phyloP scores from a whole-genome alignment of 257 asterid species.

The Penstemon eatonii region DNA sequence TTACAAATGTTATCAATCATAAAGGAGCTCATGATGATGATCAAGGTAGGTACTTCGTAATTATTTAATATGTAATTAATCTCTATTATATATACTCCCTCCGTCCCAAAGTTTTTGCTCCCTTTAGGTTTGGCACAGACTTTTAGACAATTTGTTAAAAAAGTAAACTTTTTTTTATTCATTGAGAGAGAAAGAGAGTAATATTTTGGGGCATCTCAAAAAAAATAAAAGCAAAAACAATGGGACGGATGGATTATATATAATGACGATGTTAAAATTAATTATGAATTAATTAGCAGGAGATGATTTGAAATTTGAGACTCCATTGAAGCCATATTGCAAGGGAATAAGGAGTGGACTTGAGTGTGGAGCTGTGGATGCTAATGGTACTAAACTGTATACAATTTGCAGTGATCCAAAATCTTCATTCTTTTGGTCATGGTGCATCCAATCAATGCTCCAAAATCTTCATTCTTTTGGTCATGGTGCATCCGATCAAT shows the following conservation, averaged over 20 bases:
- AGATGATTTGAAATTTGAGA: constrained; percentile 42
- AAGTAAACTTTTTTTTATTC: too few relatives aligned
- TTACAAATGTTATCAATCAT: constrained; percentile 43
- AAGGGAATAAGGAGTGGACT: constrained; percentile 45
- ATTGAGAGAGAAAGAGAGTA: too few relatives aligned
- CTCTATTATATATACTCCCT: too few relatives aligned
- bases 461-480: constrained; percentile 73
- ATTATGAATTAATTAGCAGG: constrained; percentile 34
- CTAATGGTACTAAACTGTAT: constrained; percentile 62
- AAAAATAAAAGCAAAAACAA: too few relatives aligned
- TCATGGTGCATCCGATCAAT: constrained; percentile 69
- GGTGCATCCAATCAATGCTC: constrained; percentile 81
- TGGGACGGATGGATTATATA: not conserved
- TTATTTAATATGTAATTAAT: too few relatives aligned
- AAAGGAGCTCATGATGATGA: constrained; percentile 23
- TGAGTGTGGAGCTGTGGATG: constrained; percentile 57
- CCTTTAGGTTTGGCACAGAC: too few relatives aligned
- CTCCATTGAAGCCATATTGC: constrained; percentile 80
- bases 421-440: constrained; percentile 73
- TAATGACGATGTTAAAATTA: not conserved
- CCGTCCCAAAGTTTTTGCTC: too few relatives aligned
- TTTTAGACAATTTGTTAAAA: too few relatives aligned
- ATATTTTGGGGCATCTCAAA: too few relatives aligned
- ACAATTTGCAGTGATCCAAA: constrained; percentile 58
- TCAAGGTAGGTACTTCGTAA: constrained; percentile 33